Evolutionary conservation across 2,329 filamentous ascomycete species (phyloP).

Genomic region (Microsporum canis): DNA sequence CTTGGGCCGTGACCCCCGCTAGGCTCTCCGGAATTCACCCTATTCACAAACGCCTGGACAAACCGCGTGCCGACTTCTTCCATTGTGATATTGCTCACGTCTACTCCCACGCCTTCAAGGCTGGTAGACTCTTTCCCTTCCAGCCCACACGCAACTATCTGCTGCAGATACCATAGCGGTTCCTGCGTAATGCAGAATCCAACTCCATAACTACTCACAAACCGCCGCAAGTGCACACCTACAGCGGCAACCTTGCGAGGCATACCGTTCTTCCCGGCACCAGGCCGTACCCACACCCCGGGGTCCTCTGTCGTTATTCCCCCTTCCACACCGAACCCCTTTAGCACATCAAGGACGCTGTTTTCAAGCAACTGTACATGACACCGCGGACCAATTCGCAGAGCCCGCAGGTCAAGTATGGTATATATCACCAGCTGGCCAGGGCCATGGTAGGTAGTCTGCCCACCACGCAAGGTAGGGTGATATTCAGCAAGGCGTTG

Average conservation of each 20-base stretch:
- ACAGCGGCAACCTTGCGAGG: slow-evolving; percentile 72
- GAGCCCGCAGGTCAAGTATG: slow-evolving; percentile 64
- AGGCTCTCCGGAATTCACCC: slow-evolving; percentile 27
- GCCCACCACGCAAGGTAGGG: slow-evolving; percentile 68
- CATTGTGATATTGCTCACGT: slow-evolving; percentile 17
- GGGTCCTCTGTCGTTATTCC: slow-evolving; percentile 54
- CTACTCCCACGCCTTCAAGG: slow-evolving; percentile 45
- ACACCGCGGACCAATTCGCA: slow-evolving; percentile 56
- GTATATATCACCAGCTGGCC: slow-evolving; percentile 91
- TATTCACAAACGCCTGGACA: slow-evolving; percentile 29
- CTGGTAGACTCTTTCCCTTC: slow-evolving; percentile 70
- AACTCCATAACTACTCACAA: slow-evolving; percentile 74
- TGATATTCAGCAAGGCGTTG: slow-evolving; percentile 48
- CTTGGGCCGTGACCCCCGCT: slow-evolving; percentile 22
- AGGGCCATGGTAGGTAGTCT: slow-evolving; percentile 90
- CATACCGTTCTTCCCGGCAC: background rate
- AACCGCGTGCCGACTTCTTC: slow-evolving; percentile 32
- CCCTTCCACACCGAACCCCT: slow-evolving; percentile 48
- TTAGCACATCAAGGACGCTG: slow-evolving; percentile 57
- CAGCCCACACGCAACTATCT: slow-evolving; percentile 85
- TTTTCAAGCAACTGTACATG: slow-evolving; percentile 73
- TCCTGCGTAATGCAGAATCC: slow-evolving; percentile 48
- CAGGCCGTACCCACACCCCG: slow-evolving; percentile 60
- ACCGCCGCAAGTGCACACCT: slow-evolving; percentile 78
- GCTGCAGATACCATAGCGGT: slow-evolving; percentile 54